phyloP scores from a whole-genome alignment of 345 rosid genomes.

The Citrus hindsii region DNA sequence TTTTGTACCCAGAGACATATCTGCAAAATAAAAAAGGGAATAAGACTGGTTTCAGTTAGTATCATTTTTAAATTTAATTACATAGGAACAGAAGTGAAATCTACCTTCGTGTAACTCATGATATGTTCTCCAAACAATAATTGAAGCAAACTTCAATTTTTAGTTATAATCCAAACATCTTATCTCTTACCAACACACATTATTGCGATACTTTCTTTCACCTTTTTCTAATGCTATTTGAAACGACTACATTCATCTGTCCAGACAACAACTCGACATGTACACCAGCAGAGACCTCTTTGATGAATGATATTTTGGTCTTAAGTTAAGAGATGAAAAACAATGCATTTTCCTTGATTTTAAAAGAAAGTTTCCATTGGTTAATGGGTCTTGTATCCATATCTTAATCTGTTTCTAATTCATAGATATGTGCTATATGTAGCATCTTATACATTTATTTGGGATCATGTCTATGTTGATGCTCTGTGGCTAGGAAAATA shows the following conservation, averaged over 20 bases:
- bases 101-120: background rate
- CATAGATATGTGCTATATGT: background rate
- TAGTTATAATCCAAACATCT: too few species aligned
- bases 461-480: background rate
- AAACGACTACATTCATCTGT: background rate
- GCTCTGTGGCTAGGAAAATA: background rate
- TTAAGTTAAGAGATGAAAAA: background rate
- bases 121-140: background rate
- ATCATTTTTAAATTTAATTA: background rate
- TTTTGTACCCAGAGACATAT: slow-evolving; percentile 94
- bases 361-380: background rate
- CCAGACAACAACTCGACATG: background rate
- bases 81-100: background rate
- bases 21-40: slow-evolving; percentile 50
- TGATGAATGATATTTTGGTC: background rate
- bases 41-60: background rate
- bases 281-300: background rate
- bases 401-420: background rate
- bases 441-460: background rate
- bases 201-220: background rate
- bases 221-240: background rate
- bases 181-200: background rate
- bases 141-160: background rate
- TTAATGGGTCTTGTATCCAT: background rate
- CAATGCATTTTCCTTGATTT: background rate